Percentiles rank a stretch among this genome's conserved stretches.
These are phyloP conservation scores for Cystobasidium sp. DNA, from an alignment of 1,284 basidiomycete species.

Conservation along the genomic window DNA sequence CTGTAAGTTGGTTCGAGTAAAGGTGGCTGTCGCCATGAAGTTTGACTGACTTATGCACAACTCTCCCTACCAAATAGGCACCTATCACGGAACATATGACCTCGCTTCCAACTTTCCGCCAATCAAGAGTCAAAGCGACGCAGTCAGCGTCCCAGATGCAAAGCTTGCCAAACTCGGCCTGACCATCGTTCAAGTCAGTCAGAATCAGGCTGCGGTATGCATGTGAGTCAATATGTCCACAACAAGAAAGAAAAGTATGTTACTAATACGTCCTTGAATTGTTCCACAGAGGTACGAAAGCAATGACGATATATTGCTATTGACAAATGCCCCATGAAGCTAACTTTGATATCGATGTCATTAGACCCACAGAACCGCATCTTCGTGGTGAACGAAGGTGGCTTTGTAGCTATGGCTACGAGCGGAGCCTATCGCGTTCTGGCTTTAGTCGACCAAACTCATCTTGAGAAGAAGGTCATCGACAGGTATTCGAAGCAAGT, in stretches of 20 bases:
- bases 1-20: too few relatives aligned
- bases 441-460: conserved; percentile 77
- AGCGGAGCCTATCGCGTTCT: conserved; percentile 64
- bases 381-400: conserved; percentile 66
- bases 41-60: too few relatives aligned
- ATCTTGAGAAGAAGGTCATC: conserved; percentile 66
- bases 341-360: conserved; percentile 66
- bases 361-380: conserved; percentile 75
- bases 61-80: too few relatives aligned
- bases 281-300: neutral
- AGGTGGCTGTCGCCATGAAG: too few relatives aligned
- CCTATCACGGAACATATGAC: conserved; percentile 58
- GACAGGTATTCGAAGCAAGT: conserved; percentile 58
- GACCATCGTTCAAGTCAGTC: conserved; percentile 76
- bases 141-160: conserved; percentile 22
- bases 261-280: too few relatives aligned
- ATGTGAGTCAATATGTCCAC: conserved; percentile 36
- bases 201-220: conserved; percentile 63
- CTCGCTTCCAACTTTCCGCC: conserved; percentile 42
- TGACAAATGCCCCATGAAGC: neutral
- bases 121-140: neutral
- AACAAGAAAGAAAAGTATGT: too few relatives aligned
- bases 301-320: neutral
- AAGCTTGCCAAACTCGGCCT: conserved; percentile 71
- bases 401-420: conserved; percentile 50